Evolutionary conservation across 768 basidiomycete genomes (phyloP).

Genomic region (Auricularia heimuer): DNA sequence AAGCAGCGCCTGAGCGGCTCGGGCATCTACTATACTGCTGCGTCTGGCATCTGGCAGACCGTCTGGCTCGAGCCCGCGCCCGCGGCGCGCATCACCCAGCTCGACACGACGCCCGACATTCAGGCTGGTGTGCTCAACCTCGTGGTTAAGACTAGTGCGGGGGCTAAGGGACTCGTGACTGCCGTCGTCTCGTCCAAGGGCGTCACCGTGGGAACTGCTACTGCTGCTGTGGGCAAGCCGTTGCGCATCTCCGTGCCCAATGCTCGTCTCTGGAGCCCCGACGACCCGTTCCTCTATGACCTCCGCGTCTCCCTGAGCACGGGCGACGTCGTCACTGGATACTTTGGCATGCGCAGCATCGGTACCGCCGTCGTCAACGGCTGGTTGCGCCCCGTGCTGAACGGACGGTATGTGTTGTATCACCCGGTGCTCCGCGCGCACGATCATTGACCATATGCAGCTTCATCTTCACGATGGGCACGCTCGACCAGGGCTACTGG

Average conservation of each 20-base stretch:
- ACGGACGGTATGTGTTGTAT: not conserved
- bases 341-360: not conserved
- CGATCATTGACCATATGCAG: not conserved
- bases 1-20: not conserved
- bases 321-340: not conserved
- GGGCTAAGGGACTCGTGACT: not conserved
- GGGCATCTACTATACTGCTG: not conserved
- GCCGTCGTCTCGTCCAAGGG: not conserved
- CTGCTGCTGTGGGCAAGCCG: not conserved
- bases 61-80: not conserved
- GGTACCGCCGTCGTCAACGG: not conserved
- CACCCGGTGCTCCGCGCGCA: not conserved
- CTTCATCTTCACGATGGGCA: not conserved
- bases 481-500: not conserved
- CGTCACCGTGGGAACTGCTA: not conserved
- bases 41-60: constrained; percentile 1
- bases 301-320: not conserved
- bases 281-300: not conserved
- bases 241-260: not conserved
- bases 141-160: not conserved
- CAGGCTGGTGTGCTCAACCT: not conserved
- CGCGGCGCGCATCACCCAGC: not conserved
- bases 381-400: not conserved
- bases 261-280: constrained; percentile 1
- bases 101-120: not conserved